These are phyloP conservation scores for Barnettozyma botsteinii DNA, from an alignment of 805 yeast species.

Conservation along the genomic window DNA sequence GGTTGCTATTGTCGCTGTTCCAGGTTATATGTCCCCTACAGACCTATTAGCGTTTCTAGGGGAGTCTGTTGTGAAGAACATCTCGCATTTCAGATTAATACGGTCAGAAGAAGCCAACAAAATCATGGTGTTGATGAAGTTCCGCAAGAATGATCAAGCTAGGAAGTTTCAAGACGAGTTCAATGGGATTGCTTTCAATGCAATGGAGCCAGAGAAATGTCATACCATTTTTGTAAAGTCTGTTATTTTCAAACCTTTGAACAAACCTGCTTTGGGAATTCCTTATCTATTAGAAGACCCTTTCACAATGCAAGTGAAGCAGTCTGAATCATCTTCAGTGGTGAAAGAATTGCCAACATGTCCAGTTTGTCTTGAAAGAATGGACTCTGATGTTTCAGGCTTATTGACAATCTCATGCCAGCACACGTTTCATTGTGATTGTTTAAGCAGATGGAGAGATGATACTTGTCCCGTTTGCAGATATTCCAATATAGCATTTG, in stretches of 20 bases:
- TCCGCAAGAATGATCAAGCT: slow-evolving; percentile 50
- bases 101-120: slow-evolving; percentile 61
- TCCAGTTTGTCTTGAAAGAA: slow-evolving; percentile 85
- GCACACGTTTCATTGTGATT: slow-evolving; percentile 88
- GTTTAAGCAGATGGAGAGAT: slow-evolving; percentile 83
- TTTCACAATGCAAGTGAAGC: slow-evolving; percentile 40
- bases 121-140: slow-evolving; percentile 74
- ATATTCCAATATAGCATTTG: slow-evolving; percentile 45
- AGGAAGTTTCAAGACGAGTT: slow-evolving; percentile 57
- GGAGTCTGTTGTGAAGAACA: slow-evolving; percentile 43
- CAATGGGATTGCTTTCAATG: slow-evolving; percentile 72
- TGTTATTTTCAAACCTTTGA: slow-evolving; percentile 23
- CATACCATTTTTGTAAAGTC: slow-evolving; percentile 64
- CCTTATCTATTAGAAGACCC: slow-evolving; percentile 75
- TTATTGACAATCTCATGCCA: slow-evolving; percentile 85
- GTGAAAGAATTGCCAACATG: slow-evolving; percentile 77
- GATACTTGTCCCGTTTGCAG: slow-evolving; percentile 90
- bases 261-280: slow-evolving; percentile 31
- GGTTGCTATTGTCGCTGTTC: slow-evolving; percentile 78
- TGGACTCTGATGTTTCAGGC: slow-evolving; percentile 79
- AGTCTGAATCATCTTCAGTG: slow-evolving; percentile 19
- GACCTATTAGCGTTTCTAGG: slow-evolving; percentile 81
- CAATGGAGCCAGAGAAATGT: slow-evolving; percentile 86
- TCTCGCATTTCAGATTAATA: slow-evolving; percentile 69
- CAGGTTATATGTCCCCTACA: slow-evolving; percentile 80